Evolutionary conservation across 768 basidiomycete species (phyloP).

Genomic region (Russula griseocarnosa): DNA sequence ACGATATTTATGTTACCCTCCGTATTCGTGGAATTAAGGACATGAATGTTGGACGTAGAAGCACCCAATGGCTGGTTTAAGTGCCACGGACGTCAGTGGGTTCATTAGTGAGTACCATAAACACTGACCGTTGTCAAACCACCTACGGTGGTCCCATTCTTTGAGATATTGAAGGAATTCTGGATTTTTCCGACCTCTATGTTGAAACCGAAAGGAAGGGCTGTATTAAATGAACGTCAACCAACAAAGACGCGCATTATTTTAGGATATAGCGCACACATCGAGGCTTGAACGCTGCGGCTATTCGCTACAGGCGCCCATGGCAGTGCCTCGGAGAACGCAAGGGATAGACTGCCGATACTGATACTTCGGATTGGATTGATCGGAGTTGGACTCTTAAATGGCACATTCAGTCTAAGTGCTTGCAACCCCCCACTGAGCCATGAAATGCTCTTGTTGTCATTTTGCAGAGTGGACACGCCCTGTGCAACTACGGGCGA

Average conservation of each 20-base stretch:
- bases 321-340: constrained; percentile 49
- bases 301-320: constrained; percentile 59
- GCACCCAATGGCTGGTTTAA: constrained; percentile 52
- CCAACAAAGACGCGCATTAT: not conserved
- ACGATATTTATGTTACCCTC: constrained; percentile 61
- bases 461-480: constrained; percentile 51
- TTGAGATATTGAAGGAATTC: constrained; percentile 61
- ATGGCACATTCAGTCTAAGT: constrained; percentile 59
- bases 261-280: constrained; percentile 41
- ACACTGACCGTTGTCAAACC: constrained; percentile 52
- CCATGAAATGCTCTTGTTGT: constrained; percentile 60
- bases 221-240: constrained; percentile 35
- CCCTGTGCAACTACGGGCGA: constrained; percentile 60
- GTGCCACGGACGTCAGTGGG: not conserved
- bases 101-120: not conserved
- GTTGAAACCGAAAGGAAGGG: constrained; percentile 68
- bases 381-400: constrained; percentile 49
- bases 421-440: constrained; percentile 56
- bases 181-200: constrained; percentile 55
- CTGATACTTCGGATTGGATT: constrained; percentile 61
- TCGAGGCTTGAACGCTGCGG: constrained; percentile 53
- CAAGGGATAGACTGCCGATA: constrained; percentile 56
- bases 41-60: constrained; percentile 55
- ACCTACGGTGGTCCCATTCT: constrained; percentile 50
- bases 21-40: constrained; percentile 52